Conservation (phyloP, 83 land plant genomes). For the Diphasiastrum complanatum region DNA sequence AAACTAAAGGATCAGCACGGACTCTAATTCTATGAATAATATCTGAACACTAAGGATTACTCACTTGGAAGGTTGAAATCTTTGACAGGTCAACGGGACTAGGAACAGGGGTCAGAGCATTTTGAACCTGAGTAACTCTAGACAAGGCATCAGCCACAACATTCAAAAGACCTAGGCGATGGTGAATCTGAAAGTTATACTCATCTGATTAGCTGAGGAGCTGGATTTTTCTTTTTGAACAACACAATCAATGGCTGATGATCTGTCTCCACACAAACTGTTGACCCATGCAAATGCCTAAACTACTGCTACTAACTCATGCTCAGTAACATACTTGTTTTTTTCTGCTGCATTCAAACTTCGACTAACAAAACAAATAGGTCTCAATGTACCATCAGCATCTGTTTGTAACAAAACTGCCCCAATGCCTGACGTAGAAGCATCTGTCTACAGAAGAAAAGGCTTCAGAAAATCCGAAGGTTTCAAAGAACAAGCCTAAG, state of each 20-base stretch:
- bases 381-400: background rate
- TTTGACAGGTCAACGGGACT: background rate
- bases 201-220: background rate
- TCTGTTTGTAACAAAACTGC: background rate
- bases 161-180: background rate
- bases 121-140: background rate
- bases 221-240: background rate
- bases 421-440: constrained; percentile 8
- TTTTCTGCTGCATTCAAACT: background rate
- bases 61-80: background rate
- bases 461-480: background rate
- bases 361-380: background rate
- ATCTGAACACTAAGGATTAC: background rate
- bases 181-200: background rate
- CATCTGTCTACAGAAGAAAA: constrained; percentile 1
- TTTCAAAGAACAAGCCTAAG: too few relatives aligned
- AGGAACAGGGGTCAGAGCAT: background rate
- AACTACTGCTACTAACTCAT: background rate
- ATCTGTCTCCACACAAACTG: background rate
- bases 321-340: background rate
- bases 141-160: constrained; percentile 5
- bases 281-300: background rate
- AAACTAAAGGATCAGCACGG: background rate
- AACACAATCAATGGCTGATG: constrained; percentile 4
- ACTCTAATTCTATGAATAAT: constrained; percentile 1